Evolutionary conservation across 164 flowering plant genomes (phyloP), one percentile per base, ranked within the genome.

Genomic region (Nymphaea thermarum): DNA sequence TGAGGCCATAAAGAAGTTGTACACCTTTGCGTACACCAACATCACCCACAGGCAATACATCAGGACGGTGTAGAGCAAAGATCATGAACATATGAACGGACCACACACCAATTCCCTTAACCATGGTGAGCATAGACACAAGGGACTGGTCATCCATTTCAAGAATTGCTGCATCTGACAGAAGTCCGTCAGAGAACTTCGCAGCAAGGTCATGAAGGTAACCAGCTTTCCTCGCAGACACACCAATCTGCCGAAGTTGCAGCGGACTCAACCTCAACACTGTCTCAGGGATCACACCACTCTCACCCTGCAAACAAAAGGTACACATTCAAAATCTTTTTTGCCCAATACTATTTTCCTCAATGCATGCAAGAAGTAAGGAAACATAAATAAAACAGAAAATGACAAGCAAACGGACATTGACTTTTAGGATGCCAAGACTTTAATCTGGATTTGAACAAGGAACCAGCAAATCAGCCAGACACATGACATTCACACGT

Each of bases 81-180:
- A 94, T 90, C 99, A 94, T 91, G 75, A 94, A 94, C 99, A 91
- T 94, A 63, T 94, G 99, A 5, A 90, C 98, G 0, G 98, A 90
- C 99, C 99, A 91, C 2, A 93, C 83, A 3, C 99, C 98, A 45
- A 94, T 91, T 12, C 99, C 99, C 73, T 91, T 88, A 15, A 94
- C 99, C 99, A 94, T 94, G 0, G 98, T 88, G 2, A 94, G 85
- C 99, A 94, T 94, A 2, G 98, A 82, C 70, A 90, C 90, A 45
- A 94, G 80, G 5, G 96, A 86, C 62, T 84, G 85, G 66, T 91
- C 99, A 64, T 94, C 99, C 96, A 94, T 86, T n/a, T 76, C 84
- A 6, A 91, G 77, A 62, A 94, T 86, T 4, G 82, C 71, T 0
- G 83, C 67, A 66, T 94, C 99, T 0, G 96, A 88, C 10, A 94